phyloP scores from a whole-genome alignment of 1,284 basidiomycete species.

The Somion occarium region DNA sequence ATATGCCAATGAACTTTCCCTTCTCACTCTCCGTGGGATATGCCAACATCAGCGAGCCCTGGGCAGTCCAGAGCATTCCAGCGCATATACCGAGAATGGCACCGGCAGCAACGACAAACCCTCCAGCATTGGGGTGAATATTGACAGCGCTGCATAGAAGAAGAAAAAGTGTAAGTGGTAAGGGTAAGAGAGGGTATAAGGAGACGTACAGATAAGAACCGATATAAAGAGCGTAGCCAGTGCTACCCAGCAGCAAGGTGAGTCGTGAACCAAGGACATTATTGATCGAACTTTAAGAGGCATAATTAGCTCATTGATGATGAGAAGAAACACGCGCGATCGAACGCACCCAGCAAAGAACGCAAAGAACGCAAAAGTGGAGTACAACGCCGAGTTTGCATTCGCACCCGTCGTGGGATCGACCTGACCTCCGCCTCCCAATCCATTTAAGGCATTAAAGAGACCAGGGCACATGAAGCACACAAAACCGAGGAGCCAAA shows the following conservation, averaged over 20 bases:
- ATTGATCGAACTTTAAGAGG: constrained; percentile 55
- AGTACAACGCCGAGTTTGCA: constrained; percentile 60
- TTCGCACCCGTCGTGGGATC: constrained; percentile 58
- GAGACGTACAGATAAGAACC: constrained; percentile 61
- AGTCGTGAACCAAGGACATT: constrained; percentile 71
- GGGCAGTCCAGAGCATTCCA: constrained; percentile 82
- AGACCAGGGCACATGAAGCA: constrained; percentile 63
- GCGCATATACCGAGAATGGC: constrained; percentile 83
- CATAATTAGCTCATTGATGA: background rate
- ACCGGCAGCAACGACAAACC: constrained; percentile 73
- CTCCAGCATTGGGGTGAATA: constrained; percentile 53
- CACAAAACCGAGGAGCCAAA: constrained; percentile 59
- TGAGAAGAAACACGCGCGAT: background rate
- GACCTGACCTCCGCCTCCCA: constrained; percentile 69
- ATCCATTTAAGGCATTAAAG: constrained; percentile 47
- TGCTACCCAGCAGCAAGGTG: constrained; percentile 68
- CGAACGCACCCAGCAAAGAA: constrained; percentile 60
- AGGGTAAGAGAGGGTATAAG: background rate
- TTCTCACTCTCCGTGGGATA: constrained; percentile 80
- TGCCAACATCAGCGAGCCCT: constrained; percentile 79
- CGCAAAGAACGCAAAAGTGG: constrained; percentile 60
- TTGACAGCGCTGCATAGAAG: constrained; percentile 50
- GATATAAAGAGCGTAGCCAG: constrained; percentile 72
- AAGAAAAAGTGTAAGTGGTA: background rate
- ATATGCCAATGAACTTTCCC: constrained; percentile 70